Percentiles rank a stretch among this genome's conserved stretches.
These are phyloP conservation scores for Zoysia matrella DNA, from an alignment of 202 grass and related monocot species.

Conservation along the genomic window DNA sequence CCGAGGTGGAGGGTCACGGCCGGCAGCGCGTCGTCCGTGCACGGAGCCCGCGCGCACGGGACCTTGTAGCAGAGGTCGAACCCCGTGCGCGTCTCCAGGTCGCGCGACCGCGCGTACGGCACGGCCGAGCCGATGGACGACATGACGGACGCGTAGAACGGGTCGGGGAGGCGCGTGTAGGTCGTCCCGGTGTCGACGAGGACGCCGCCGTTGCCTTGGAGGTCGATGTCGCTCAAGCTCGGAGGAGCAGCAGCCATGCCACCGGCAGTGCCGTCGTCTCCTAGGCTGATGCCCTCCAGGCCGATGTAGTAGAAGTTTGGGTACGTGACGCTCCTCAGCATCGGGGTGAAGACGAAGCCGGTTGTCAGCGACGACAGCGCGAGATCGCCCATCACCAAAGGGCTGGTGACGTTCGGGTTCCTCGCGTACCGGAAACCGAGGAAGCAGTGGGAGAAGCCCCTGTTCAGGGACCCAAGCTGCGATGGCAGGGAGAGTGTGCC, in stretches of 20 bases:
- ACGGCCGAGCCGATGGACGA: background rate
- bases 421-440: conserved; percentile 48
- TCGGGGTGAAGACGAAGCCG: conserved; percentile 51
- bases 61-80: conserved; percentile 54
- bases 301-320: conserved; percentile 57
- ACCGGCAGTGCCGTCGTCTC: background rate
- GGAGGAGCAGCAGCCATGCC: conserved; percentile 9
- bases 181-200: conserved; percentile 59
- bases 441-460: conserved; percentile 64
- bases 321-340: conserved; percentile 45
- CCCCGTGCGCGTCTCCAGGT: conserved; percentile 41
- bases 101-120: conserved; percentile 33
- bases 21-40: conserved; percentile 43
- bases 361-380: conserved; percentile 37
- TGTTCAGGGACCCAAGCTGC: conserved; percentile 53
- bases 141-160: conserved; percentile 44
- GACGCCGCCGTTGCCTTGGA: conserved; percentile 39
- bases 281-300: conserved; percentile 37
- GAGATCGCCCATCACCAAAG: conserved; percentile 58
- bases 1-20: conserved; percentile 17
- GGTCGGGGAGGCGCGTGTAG: conserved; percentile 53
- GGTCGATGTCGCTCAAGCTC: conserved; percentile 33
- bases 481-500: conserved; percentile 51
- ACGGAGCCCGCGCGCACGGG: conserved; percentile 34
- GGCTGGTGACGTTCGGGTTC: conserved; percentile 54